These are phyloP conservation scores for Pilatotrama ljubarskyi DNA, from an alignment of 768 basidiomycete species.

Conservation along the genomic window DNA sequence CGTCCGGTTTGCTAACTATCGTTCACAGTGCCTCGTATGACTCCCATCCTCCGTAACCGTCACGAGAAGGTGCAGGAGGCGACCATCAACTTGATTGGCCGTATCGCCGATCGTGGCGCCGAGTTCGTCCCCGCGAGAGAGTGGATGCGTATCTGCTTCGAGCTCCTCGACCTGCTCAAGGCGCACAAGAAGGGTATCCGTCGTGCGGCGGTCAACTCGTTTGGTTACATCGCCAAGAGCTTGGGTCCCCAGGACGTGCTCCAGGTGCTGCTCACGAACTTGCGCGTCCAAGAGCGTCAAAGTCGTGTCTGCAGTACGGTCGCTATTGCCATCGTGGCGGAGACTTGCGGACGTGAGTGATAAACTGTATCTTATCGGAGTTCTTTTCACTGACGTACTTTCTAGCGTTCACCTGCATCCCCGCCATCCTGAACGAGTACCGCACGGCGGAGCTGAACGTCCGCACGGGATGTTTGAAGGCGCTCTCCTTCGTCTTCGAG, in stretches of 20 bases:
- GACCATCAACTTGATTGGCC: slow-evolving; percentile 98
- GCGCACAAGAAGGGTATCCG: slow-evolving; percentile 99
- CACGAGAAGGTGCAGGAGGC: slow-evolving; percentile 99
- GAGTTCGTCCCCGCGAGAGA: slow-evolving; percentile 98
- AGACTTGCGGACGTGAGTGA: slow-evolving; percentile 76
- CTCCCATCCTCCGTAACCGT: slow-evolving; percentile 97
- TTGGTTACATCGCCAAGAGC: slow-evolving; percentile 99
- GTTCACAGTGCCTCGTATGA: slow-evolving; percentile 91
- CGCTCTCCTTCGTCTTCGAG: slow-evolving; percentile 98
- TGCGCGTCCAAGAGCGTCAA: slow-evolving; percentile 98
- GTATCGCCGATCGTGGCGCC: slow-evolving; percentile 98
- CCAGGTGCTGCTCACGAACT: slow-evolving; percentile 91
- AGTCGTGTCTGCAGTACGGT: slow-evolving; percentile 98
- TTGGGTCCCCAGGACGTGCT: slow-evolving; percentile 98
- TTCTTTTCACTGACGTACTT: neutral
- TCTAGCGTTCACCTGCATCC: slow-evolving; percentile 94
- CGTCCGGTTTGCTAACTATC: slow-evolving; percentile 18
- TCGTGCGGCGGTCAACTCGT: slow-evolving; percentile 98
- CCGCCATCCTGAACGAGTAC: slow-evolving; percentile 98
- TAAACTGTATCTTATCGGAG: neutral
- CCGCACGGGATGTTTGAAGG: slow-evolving; percentile 97
- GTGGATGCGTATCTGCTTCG: slow-evolving; percentile 99
- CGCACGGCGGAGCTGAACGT: slow-evolving; percentile 98
- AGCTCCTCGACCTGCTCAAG: slow-evolving; percentile 93
- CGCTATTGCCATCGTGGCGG: slow-evolving; percentile 94